phyloP scores from a whole-genome alignment of 768 basidiomycete genomes.

The Auriscalpium microsporum region DNA sequence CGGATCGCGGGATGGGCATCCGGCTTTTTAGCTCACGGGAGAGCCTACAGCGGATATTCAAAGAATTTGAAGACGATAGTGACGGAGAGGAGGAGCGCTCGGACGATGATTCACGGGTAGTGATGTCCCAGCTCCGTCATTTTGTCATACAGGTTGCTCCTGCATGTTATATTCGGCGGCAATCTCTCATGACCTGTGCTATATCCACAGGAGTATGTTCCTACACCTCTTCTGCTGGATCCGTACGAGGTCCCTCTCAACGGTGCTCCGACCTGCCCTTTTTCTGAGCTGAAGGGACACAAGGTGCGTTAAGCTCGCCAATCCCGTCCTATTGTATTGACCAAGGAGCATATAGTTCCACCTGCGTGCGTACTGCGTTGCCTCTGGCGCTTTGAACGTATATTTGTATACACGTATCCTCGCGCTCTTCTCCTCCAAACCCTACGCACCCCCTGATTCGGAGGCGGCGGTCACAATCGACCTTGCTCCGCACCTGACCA shows the following conservation, averaged over 20 bases:
- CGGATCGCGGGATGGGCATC: slow-evolving; percentile 93
- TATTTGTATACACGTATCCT: slow-evolving; percentile 79
- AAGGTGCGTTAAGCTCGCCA: slow-evolving; percentile 39
- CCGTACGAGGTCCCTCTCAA: slow-evolving; percentile 38
- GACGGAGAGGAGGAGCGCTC: slow-evolving; percentile 32
- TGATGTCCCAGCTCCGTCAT: slow-evolving; percentile 83
- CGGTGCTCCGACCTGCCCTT: slow-evolving; percentile 12
- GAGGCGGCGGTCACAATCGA: slow-evolving; percentile 29
- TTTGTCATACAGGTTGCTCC: slow-evolving; percentile 84
- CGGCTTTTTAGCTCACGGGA: slow-evolving; percentile 77
- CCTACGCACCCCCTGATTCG: slow-evolving; percentile 46
- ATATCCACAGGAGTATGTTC: slow-evolving; percentile 69
- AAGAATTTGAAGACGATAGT: slow-evolving; percentile 59
- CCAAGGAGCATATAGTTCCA: slow-evolving; percentile 59
- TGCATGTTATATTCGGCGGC: slow-evolving; percentile 2
- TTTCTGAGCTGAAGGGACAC: slow-evolving; percentile 33
- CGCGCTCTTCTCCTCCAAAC: slow-evolving; percentile 76
- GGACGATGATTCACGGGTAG: slow-evolving; percentile 47
- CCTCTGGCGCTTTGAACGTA: slow-evolving; percentile 67
- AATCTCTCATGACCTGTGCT: slow-evolving; percentile 1
- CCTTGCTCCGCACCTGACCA: slow-evolving; percentile 78
- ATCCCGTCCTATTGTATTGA: background rate
- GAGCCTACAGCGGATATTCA: slow-evolving; percentile 64
- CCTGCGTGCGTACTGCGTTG: slow-evolving; percentile 79
- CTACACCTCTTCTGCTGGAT: slow-evolving; percentile 70